Evolutionary conservation across 805 yeast species (phyloP), one percentile per base, ranked within the genome.

Genomic region (Zygosaccharomyces lentus): DNA sequence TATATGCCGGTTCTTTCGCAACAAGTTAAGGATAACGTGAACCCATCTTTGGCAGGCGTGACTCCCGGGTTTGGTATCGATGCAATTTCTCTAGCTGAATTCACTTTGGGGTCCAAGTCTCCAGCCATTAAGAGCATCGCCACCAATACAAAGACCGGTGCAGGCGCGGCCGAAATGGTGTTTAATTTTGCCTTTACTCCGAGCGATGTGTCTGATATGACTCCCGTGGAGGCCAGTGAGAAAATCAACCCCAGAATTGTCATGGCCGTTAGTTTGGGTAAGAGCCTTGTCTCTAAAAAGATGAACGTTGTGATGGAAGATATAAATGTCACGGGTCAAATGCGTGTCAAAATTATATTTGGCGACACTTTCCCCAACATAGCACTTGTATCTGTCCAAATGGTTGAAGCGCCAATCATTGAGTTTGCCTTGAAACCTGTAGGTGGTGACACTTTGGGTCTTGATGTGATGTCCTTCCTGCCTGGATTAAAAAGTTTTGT

Each of bases 11-110:
- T 86, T 0, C 70, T 86, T 41, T 81, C 89, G 6, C 87, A 84
- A 54, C 81, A 79, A 66, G 95, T 86, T 19, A 73, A 80, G 64
- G 76, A 75, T 40, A 77, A 76, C 57, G 84, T 87, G n/a, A 84
- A 84, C 56, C 81, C 78, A 19, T 71, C 76, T 13, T 67, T 86
- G 59, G 78, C 80, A 38, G 89, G 79, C 58, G 78, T 80, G 50
- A 87, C 84, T 4, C 91, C 95, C 10, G 95, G 95, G 23, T 81
- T 79, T 57, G 93, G 93, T 62, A 84, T 86, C 58, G 90, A 84
- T 47, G 82, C 81, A 5, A 62, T 86, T 41, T 72, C 84, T 5
- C 68, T 86, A 55, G 89, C 85, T 50, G 85, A 85, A 62, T 86
- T 86, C 61, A 86, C 90, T 2, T 65, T 86, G 49, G 95, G 95